Conservation (phyloP, 2,329 filamentous ascomycete genomes). For the Nemania sp. region DNA sequence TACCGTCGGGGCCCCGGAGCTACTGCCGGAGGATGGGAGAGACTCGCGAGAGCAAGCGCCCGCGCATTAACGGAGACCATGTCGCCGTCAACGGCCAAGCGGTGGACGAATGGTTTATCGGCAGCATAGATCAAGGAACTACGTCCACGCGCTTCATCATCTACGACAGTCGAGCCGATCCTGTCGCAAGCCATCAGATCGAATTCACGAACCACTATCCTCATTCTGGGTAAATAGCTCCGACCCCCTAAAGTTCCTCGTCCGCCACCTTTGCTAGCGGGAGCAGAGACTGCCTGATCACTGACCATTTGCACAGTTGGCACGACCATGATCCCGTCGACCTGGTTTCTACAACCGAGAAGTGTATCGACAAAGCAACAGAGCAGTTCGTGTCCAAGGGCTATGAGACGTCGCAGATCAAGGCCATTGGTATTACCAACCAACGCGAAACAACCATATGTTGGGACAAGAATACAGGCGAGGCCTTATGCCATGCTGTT, state of each 20-base stretch:
- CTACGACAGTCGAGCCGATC: slow-evolving; percentile 78
- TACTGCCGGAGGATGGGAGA: slow-evolving; percentile 32
- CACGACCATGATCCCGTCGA: slow-evolving; percentile 86
- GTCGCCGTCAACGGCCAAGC: slow-evolving; percentile 16
- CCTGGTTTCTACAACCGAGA: slow-evolving; percentile 73
- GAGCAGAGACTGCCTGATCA: slow-evolving; percentile 22
- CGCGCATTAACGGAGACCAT: slow-evolving; percentile 20
- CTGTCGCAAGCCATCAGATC: slow-evolving; percentile 81
- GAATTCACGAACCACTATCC: slow-evolving; percentile 86
- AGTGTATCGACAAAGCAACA: slow-evolving; percentile 77
- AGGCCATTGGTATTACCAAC: slow-evolving; percentile 82
- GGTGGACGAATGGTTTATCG: slow-evolving; percentile 67
- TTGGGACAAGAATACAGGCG: slow-evolving; percentile 80
- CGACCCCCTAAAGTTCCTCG: background rate
- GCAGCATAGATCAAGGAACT: slow-evolving; percentile 88
- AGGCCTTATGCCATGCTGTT: slow-evolving; percentile 81
- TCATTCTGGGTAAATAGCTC: slow-evolving; percentile 70
- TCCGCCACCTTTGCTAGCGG: no score
- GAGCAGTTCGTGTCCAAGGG: slow-evolving; percentile 72
- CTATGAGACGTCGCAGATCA: slow-evolving; percentile 68
- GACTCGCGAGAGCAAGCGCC: slow-evolving; percentile 32
- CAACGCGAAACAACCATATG: slow-evolving; percentile 87
- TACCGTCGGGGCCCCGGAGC: slow-evolving; percentile 20
- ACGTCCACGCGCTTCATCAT: slow-evolving; percentile 90
- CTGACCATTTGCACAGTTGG: slow-evolving; percentile 60